Base-by-base conservation (phyloP, 2,329 filamentous ascomycete species). In the Calonectria pseudoturangicola region DNA sequence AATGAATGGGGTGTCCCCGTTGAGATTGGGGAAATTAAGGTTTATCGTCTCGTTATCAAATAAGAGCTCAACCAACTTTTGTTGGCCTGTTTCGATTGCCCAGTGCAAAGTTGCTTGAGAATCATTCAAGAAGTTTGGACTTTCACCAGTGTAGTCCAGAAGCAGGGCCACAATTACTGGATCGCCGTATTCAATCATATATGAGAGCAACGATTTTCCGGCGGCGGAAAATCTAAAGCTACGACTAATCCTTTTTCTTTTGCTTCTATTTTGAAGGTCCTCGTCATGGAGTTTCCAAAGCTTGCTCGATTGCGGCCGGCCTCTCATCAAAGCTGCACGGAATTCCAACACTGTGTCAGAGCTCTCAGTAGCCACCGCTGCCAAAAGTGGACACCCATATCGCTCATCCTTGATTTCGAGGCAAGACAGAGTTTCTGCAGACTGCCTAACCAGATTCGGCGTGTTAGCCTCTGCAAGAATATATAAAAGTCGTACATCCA, bases 351-450 rank as follows among this genome's bases (percentile, higher is more conserved):
- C 10, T 3, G 33, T 4, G 6, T 41, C 54, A 4, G 2, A 41
- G 9, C 54, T 58, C 12, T 39, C 18, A 4, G 16, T 25, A 39
- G 41, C 33, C 4, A 18, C 16, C 7, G 33, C 54, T 39, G 54
- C 54, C 8, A 63, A 21, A 6, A 63, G 39, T 13, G 58, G 58
- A 18, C 58, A 63, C 21, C 58, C 39, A 9, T 63, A 63, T 28
- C 58, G 25, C 25, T 63, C 58, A 21, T 45, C 45, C 13, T 6
- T 30, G 3, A 43, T 16, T 21, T 45, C 39, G 13, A 63, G 39
- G 6, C 58, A 63, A 18, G 25, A 28, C 15, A 7, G 4, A 8
- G 4, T 41, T 30, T 2, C 2, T 4, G 58, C 45, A 2, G 16
- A 30, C 12, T 10, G 7, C 10, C 10, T 27, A 8, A 63, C 21